phyloP scores from a whole-genome alignment of 2,329 filamentous ascomycete species.

The Helotiales sp. region DNA sequence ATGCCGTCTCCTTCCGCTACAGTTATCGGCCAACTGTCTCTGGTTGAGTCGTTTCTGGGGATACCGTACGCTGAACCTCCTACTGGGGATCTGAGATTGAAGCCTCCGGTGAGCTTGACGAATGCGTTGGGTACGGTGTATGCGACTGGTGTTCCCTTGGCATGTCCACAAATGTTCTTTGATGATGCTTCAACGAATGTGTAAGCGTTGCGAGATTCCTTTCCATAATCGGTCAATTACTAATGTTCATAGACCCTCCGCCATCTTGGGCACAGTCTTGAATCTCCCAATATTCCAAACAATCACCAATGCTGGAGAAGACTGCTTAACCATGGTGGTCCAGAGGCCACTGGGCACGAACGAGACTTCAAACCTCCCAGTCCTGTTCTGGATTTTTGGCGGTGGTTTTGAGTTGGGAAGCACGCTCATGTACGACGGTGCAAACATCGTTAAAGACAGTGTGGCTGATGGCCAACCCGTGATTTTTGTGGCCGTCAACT shows the following conservation, averaged over 20 bases:
- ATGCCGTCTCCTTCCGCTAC: slow-evolving; percentile 25
- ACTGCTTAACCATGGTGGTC: slow-evolving; percentile 62
- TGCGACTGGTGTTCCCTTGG: slow-evolving; percentile 56
- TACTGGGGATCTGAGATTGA: slow-evolving; percentile 63
- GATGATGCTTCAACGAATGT: slow-evolving; percentile 38
- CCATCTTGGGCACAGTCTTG: slow-evolving; percentile 49
- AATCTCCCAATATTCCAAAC: slow-evolving; percentile 57
- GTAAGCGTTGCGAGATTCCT: too few species aligned
- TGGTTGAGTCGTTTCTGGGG: slow-evolving; percentile 68
- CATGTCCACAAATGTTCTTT: slow-evolving; percentile 72
- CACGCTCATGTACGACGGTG: slow-evolving; percentile 51
- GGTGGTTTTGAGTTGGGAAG: slow-evolving; percentile 60
- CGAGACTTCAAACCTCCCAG: slow-evolving; percentile 57
- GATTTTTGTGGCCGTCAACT: slow-evolving; percentile 75
- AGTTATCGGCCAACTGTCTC: slow-evolving; percentile 19
- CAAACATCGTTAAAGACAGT: slow-evolving; percentile 45
- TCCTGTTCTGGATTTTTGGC: slow-evolving; percentile 70
- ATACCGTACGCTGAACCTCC: slow-evolving; percentile 75
- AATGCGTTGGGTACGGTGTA: slow-evolving; percentile 58
- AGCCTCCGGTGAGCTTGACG: slow-evolving; percentile 62
- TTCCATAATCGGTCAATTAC: slow-evolving; percentile 35
- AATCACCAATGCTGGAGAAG: slow-evolving; percentile 55
- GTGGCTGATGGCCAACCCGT: slow-evolving; percentile 58
- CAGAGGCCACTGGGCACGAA: slow-evolving; percentile 57
- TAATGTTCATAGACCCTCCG: slow-evolving; percentile 35